These are phyloP conservation scores for Acanthamoeba pearcei DNA, from an alignment of 208 protist species.

Conservation along the genomic window DNA sequence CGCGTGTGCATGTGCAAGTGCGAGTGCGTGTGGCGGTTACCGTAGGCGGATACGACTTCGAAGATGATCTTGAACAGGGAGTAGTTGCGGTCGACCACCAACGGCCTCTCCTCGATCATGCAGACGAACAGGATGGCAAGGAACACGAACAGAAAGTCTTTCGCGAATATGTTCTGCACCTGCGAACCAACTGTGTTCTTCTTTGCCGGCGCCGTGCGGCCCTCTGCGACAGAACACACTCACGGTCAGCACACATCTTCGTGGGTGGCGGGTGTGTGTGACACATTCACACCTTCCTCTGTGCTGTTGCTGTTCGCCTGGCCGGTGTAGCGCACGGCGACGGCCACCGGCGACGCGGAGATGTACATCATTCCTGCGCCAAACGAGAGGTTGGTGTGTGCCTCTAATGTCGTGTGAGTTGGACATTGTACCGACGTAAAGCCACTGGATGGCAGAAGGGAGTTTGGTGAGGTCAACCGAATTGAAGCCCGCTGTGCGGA, in stretches of 20 bases:
- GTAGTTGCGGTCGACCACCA: constrained; percentile 31
- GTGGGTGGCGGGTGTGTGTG: background rate
- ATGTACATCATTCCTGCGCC: constrained; percentile 73
- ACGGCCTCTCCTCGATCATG: constrained; percentile 35
- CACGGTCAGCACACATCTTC: background rate
- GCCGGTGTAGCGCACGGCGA: constrained; percentile 53
- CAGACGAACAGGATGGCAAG: constrained; percentile 17
- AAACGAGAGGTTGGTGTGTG: too few species aligned
- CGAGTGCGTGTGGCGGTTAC: too few species aligned
- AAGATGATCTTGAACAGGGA: constrained; percentile 62
- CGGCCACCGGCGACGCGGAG: constrained; percentile 22
- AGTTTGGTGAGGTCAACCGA: constrained; percentile 12
- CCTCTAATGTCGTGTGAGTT: too few species aligned
- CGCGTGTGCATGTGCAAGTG: too few species aligned
- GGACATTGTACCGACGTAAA: background rate
- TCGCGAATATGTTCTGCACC: constrained; percentile 40
- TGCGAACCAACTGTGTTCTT: constrained; percentile 57
- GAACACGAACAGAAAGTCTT: constrained; percentile 25
- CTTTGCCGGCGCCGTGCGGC: background rate
- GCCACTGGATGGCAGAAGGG: background rate
- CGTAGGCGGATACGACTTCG: constrained; percentile 70
- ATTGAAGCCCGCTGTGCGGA: constrained; percentile 31
- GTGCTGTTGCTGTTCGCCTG: background rate
- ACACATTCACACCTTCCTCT: background rate
- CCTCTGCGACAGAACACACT: background rate